A percentile compares a stretch with the other conserved stretches of the same genome.
Evolutionary conservation across 768 basidiomycete species (phyloP).

Genomic region (Pleurotus giganteus): DNA sequence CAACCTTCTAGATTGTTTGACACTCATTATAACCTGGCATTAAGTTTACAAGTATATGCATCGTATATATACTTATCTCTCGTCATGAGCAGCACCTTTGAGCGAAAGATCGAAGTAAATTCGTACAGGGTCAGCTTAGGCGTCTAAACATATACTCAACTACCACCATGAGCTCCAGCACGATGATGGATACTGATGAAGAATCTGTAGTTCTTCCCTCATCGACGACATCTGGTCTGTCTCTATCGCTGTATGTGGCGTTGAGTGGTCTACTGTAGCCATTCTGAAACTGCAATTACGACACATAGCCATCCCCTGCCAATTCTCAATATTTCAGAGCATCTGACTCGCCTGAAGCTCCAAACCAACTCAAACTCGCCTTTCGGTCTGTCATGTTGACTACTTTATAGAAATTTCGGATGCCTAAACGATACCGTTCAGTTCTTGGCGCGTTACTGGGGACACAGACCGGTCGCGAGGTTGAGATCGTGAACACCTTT

Average conservation of each 20-base stretch:
- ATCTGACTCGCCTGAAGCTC: constrained; percentile 82
- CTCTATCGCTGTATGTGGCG: constrained; percentile 66
- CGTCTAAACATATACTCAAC: constrained; percentile 1
- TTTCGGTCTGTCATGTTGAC: constrained; percentile 58
- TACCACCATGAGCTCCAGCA: constrained; percentile 35
- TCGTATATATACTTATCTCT: not conserved
- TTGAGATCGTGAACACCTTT: constrained; percentile 97
- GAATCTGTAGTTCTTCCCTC: constrained; percentile 71
- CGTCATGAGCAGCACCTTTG: not conserved
- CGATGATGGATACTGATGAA: constrained; percentile 76
- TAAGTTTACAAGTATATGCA: constrained; percentile 1
- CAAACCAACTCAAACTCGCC: constrained; percentile 60
- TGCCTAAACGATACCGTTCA: no score
- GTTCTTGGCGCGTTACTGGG: constrained; percentile 94
- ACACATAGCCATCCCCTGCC: constrained; percentile 86
- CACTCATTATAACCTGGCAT: no score
- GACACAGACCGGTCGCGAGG: constrained; percentile 89
- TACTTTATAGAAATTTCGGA: no score
- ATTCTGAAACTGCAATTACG: constrained; percentile 12
- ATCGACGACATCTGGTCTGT: constrained; percentile 69
- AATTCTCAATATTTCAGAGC: constrained; percentile 95
- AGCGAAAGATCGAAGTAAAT: not conserved
- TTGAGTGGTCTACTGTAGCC: not conserved
- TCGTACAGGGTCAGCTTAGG: not conserved
- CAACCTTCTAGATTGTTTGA: no score